phyloP scores from a whole-genome alignment of 495 filamentous ascomycete genomes.

The Jackrogersella multiformis region DNA sequence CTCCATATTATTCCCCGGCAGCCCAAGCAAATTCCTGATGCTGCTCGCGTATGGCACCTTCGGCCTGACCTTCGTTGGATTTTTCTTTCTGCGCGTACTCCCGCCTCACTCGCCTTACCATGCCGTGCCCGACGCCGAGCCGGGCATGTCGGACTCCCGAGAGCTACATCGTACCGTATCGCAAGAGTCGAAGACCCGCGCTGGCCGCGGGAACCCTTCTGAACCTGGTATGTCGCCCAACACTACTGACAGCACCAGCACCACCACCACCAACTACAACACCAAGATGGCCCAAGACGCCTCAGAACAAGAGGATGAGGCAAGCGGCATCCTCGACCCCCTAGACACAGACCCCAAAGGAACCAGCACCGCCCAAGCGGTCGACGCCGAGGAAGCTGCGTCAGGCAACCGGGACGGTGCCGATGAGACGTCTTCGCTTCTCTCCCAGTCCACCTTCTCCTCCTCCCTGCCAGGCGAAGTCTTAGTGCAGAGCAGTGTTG shows the following conservation, averaged over 20 bases:
- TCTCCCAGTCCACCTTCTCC: constrained; percentile 64
- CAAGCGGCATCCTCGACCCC: constrained; percentile 26
- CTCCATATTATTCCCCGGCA: constrained; percentile 80
- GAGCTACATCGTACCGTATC: constrained; percentile 71
- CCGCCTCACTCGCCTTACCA: constrained; percentile 70
- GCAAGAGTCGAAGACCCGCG: constrained; percentile 57
- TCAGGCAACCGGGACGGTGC: constrained; percentile 48
- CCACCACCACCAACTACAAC: constrained; percentile 36
- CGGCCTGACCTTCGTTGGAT: constrained; percentile 72
- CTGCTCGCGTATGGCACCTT: constrained; percentile 85
- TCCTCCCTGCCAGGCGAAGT: constrained; percentile 59
- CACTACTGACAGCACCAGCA: constrained; percentile 42
- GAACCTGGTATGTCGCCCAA: constrained; percentile 75
- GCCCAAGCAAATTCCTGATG: constrained; percentile 81
- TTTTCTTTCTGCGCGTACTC: constrained; percentile 83
- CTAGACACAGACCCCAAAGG: constrained; percentile 27
- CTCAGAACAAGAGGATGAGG: constrained; percentile 32
- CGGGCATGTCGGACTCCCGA: constrained; percentile 61
- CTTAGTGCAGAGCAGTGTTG: constrained; percentile 62
- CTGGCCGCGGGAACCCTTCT: constrained; percentile 50
- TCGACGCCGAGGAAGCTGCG: constrained; percentile 46
- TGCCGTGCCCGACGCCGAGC: constrained; percentile 64
- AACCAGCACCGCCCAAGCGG: constrained; percentile 43
- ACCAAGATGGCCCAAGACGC: constrained; percentile 40
- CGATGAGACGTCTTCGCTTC: constrained; percentile 86